Evolutionary conservation across 164 flowering plant species (phyloP), one percentile per base, ranked within the genome.

Genomic region (Vitis vinifera): DNA sequence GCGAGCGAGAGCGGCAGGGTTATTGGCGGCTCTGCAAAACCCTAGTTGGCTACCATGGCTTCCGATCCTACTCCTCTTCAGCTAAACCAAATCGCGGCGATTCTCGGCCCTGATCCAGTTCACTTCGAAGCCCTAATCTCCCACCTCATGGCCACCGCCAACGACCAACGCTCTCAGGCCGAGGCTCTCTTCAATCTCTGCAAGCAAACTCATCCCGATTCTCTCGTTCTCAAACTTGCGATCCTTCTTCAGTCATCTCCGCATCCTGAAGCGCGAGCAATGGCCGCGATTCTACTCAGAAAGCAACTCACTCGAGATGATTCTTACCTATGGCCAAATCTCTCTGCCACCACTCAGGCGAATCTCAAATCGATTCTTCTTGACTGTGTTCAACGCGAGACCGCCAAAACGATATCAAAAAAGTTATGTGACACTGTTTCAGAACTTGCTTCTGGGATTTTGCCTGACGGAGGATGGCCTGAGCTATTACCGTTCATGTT

Each of bases 401-500:
- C 82, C 0, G 68, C 83, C 10, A 96, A 93, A 55, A 78, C 93
- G 10, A 92, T 92, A 7, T 69, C 85, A 1, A 93, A 92, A 78
- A 96, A 96, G 85, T 80, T 96, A 1, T 93, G 97, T 68, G 99
- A 96, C 69, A 96, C 99, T 1, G 83, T 96, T 11, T 84, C 98
- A 3, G 99, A 96, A 66, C 90, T 96, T 9, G 99, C 99, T 7
- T 86, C 97, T 0, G 84, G 87, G 7, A 78, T 96, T 47, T 51
- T 96, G 47, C 88, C 95, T 1, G 98, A 96, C 0, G 84, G 84
- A 51, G 86, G 80, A 0, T 96, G 99, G 99, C 97, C 97, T 1
- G 99, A 96, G 73, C 80, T 96, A 23, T 69, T 96, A 11, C 99
- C 99, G 3, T 91, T 96, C 67, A 89, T 96, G 89, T 93, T 96